These are phyloP conservation scores for Calonectria fujianensis DNA, from an alignment of 2,329 filamentous ascomycete genomes.

Conservation along the genomic window DNA sequence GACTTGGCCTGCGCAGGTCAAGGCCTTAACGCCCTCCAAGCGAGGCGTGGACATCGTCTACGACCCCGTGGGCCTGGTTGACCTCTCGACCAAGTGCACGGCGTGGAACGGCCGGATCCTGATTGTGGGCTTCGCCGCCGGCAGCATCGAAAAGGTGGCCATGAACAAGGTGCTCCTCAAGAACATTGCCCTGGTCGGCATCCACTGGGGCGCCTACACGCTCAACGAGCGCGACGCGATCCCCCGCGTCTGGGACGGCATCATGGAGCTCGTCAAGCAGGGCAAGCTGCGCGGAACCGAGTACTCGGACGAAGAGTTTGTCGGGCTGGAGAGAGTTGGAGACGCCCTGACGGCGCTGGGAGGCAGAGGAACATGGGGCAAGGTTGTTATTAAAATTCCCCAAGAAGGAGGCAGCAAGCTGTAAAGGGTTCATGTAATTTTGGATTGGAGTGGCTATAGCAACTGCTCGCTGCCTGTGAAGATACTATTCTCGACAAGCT, in stretches of 20 bases:
- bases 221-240: slow-evolving; percentile 83
- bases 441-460: slow-evolving; percentile 9
- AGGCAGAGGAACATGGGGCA: slow-evolving; percentile 92
- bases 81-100: slow-evolving; percentile 90
- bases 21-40: slow-evolving; percentile 83
- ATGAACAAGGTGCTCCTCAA: slow-evolving; percentile 95
- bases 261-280: slow-evolving; percentile 84
- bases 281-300: slow-evolving; percentile 89
- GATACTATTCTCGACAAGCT: slow-evolving; percentile 14
- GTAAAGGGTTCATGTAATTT: slow-evolving; percentile 56
- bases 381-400: slow-evolving; percentile 92
- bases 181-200: slow-evolving; percentile 91
- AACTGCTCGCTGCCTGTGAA: slow-evolving; percentile 10
- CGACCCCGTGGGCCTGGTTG: slow-evolving; percentile 93
- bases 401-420: slow-evolving; percentile 78
- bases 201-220: slow-evolving; percentile 94
- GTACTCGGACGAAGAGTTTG: slow-evolving; percentile 87
- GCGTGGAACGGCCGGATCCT: slow-evolving; percentile 94
- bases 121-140: slow-evolving; percentile 88
- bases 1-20: slow-evolving; percentile 81
- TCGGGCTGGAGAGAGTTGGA: slow-evolving; percentile 86
- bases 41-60: slow-evolving; percentile 93
- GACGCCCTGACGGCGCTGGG: slow-evolving; percentile 86
- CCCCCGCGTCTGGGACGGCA: slow-evolving; percentile 85
- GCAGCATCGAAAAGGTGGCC: slow-evolving; percentile 90